These are phyloP conservation scores for Nothopassalora personata DNA, from an alignment of 2,329 filamentous ascomycete genomes.

Conservation along the genomic window DNA sequence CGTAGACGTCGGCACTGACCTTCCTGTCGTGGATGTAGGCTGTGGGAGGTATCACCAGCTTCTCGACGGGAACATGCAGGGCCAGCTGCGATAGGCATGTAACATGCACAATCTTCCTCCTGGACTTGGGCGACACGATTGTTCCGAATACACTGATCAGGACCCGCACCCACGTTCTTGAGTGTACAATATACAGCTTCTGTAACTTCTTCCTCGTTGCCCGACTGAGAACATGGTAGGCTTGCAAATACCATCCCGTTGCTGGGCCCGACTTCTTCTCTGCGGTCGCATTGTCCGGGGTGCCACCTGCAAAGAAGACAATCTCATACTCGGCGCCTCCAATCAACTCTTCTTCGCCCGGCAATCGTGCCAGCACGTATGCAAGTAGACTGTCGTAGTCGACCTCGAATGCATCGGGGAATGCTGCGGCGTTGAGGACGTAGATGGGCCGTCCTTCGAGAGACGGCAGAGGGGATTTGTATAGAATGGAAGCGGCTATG, in stretches of 20 bases:
- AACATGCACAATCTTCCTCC: slow-evolving; percentile 54
- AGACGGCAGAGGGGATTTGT: slow-evolving; percentile 49
- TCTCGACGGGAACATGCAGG: slow-evolving; percentile 47
- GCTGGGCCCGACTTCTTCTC: slow-evolving; percentile 46
- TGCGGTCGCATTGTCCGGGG: slow-evolving; percentile 39
- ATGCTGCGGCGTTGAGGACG: slow-evolving; percentile 53
- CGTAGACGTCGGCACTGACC: slow-evolving; percentile 44
- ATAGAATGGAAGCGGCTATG: slow-evolving; percentile 50
- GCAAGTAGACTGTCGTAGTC: slow-evolving; percentile 52
- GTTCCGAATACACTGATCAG: slow-evolving; percentile 53
- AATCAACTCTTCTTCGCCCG: slow-evolving; percentile 51
- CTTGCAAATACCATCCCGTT: slow-evolving; percentile 54
- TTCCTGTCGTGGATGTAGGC: slow-evolving; percentile 52
- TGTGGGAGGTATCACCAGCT: slow-evolving; percentile 50
- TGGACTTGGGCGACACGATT: slow-evolving; percentile 53
- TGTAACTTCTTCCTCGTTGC: slow-evolving; percentile 52
- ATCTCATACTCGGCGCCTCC: slow-evolving; percentile 52
- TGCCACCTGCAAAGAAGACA: slow-evolving; percentile 54
- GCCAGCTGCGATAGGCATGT: slow-evolving; percentile 47
- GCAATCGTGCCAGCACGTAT: slow-evolving; percentile 51
- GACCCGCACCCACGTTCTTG: slow-evolving; percentile 53
- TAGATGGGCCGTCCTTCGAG: slow-evolving; percentile 47
- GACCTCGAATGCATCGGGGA: slow-evolving; percentile 49
- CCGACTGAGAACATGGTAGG: slow-evolving; percentile 51
- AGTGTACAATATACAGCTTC: slow-evolving; percentile 54